Conservation (phyloP, 495 filamentous ascomycete species). For the Penicillium angulare region DNA sequence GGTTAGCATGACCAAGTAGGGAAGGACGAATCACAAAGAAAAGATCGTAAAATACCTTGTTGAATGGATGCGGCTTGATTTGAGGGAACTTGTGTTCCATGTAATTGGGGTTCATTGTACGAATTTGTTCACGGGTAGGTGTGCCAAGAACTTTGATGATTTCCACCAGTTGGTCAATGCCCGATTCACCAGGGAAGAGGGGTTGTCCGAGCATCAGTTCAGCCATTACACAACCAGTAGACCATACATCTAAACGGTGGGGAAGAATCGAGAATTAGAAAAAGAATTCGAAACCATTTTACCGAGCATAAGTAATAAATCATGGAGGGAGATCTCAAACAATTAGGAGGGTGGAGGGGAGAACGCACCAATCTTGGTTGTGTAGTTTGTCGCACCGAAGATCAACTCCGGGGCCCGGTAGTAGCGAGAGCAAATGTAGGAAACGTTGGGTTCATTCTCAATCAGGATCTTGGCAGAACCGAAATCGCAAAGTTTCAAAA, state of each 20-base stretch:
- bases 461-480: conserved; percentile 98
- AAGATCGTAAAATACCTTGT: too few species aligned
- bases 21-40: too few species aligned
- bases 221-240: conserved; percentile 98
- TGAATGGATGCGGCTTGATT: conserved; percentile 99
- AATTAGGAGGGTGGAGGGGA: background rate
- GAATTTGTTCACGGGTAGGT: conserved; percentile 96
- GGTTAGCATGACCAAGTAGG: conserved; percentile 14
- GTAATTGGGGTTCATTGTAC: conserved; percentile 99
- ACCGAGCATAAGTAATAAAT: background rate
- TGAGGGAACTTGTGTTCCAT: conserved; percentile 99
- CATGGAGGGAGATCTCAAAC: background rate
- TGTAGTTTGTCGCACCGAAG: conserved; percentile 99
- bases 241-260: conserved; percentile 82
- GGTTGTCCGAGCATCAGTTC: conserved; percentile 99
- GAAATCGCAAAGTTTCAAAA: conserved; percentile 98
- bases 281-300: too few species aligned
- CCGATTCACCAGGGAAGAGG: conserved; percentile 97
- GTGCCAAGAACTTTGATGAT: conserved; percentile 99
- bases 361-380: conserved; percentile 93
- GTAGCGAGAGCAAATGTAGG: conserved; percentile 99
- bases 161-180: conserved; percentile 97
- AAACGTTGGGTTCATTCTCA: conserved; percentile 98
- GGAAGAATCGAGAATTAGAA: too few species aligned
- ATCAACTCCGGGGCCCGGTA: conserved; percentile 98